Base-by-base conservation (phyloP, 2,329 filamentous ascomycete species). In the Pseudocercospora macadamiae region DNA sequence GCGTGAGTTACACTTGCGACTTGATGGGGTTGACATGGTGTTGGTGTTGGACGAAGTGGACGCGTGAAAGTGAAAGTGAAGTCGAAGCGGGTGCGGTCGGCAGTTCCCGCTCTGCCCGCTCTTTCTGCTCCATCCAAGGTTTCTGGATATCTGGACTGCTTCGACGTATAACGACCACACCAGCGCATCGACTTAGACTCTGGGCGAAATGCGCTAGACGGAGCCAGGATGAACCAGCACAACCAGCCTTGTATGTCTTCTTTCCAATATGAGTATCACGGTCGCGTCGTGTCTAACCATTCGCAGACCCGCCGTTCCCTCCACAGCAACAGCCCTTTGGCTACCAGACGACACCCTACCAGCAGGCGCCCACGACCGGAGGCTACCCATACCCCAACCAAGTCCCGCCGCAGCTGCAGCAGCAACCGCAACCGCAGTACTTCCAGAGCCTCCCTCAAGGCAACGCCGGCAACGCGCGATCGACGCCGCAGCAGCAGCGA, bases 371-470 rank as follows among this genome's bases (percentile, higher is more conserved):
- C 18, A n/a, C 19, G 53, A 30, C 32, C 44, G 14, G 23, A 34
- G 44, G 28, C 37, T 54, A 51, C 25, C 47, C 47, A 30, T 53
- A 53, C 36, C 14, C 51, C 51, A 53, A 26, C 51, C 32, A 23
- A 14, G 32, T 53, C 34, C 34, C 51, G 32, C 51, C 34, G 32
- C 51, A 53, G 21, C 51, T 54, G 21, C 58, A 52, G 39, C 53
- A 19, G 23, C 55, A 39, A 14, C 60, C 55, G 42, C 62, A 61
- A 26, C 57, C 57, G 16, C 57, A 58, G 14, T 64, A 54, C 47
- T 64, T 64, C 25, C 57, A 52, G 37, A 51, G 54, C 26, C 60
- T 64, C 2, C 60, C 60, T 3, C 60, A 60, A 36, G 57, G 60
- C 48, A 32, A 47, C 19, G n/a, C 42, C 14, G 19, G 23, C n/a